Evolutionary conservation across 441 rosid species (phyloP), one percentile per base, ranked within the genome.

Genomic region (Pelargonium australe): DNA sequence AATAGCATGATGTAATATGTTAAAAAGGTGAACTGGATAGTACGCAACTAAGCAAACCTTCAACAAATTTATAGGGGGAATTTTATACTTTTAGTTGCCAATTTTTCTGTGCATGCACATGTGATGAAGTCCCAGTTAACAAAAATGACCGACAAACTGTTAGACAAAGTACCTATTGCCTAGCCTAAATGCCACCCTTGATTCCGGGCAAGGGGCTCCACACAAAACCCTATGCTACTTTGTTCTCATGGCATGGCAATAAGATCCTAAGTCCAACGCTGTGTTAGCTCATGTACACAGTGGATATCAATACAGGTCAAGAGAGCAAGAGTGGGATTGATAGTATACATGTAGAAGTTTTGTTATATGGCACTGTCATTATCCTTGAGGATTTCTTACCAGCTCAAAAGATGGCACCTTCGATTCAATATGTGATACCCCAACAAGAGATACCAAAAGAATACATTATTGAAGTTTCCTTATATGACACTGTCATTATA

Each of bases 11-110:
- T 17, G 40, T 16, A 63, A 68, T 43, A 17, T 34, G 13, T 14
- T 65, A 17, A 66, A 70, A 65, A 49, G 14, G 14, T 13, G 17
- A 5, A 53, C 60, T 14, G 41, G 41, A 37, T 37, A 53, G 60
- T 14, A 13, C 60, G 13, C 60, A 53, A 4, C 60, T 53, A 53
- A 53, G 60, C 1, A 13, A 53, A 19, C 37, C 12, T 8, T 8
- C 12, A 23, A 63, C 4, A 23, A 23, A 8, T 1, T 19, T 7
- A 57, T 23, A 23, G 7, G 63, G 28, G 31, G 28, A 14, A 2
- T 57, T 17, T 57, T 57, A 57, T 57, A 57, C 5, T 57, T 57
- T 57, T 57, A 57, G 63, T 5, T 2, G 63, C 63, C 19, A 57
- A 57, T 17, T 57, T 7, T 57, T 10, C 1, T 57, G 63, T 57